Evolutionary conservation across 208 protist genomes (phyloP).

Genomic region (Leishmania mexicana): DNA sequence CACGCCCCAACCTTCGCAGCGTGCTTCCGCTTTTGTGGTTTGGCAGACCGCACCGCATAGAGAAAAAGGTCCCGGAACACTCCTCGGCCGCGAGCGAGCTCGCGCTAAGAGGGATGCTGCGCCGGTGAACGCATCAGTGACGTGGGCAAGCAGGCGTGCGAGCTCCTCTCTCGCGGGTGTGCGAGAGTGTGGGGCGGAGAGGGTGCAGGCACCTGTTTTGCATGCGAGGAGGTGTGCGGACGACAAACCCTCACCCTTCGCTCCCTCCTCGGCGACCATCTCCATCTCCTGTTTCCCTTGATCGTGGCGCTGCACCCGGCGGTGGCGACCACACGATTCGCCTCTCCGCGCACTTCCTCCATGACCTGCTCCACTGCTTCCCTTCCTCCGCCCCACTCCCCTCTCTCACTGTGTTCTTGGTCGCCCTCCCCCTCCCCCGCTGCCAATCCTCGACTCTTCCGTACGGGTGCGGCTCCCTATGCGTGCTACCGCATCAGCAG

Average conservation of each 20-base stretch:
- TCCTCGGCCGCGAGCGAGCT: background rate
- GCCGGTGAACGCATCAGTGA: background rate
- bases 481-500: background rate
- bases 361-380: background rate
- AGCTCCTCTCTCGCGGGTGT: background rate
- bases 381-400: background rate
- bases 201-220: background rate
- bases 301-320: background rate
- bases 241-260: background rate
- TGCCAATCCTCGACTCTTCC: background rate
- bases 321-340: background rate
- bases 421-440: background rate
- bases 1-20: background rate
- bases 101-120: background rate
- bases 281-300: background rate
- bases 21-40: background rate
- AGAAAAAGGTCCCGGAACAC: background rate
- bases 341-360: background rate
- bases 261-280: background rate
- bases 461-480: background rate
- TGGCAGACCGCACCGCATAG: background rate
- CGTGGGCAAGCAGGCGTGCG: background rate
- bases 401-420: background rate
- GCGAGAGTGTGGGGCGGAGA: background rate
- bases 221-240: background rate